Evolutionary conservation across 139 green algal species (phyloP).

Genomic region (Desmodesmus armatus): DNA sequence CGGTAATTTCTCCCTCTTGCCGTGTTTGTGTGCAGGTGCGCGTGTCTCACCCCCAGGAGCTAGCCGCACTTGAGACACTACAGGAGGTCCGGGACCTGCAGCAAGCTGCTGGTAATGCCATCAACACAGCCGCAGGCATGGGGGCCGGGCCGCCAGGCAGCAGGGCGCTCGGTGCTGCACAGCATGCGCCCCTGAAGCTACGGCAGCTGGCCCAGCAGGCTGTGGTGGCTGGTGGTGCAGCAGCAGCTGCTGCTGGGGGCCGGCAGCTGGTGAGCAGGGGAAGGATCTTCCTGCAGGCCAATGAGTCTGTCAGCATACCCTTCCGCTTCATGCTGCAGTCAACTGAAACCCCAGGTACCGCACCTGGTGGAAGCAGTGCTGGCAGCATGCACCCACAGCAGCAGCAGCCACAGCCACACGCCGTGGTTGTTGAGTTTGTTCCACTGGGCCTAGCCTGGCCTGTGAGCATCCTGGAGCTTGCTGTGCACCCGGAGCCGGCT

Average conservation of each 20-base stretch:
- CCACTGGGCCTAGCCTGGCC: conserved; percentile 53
- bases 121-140: not conserved
- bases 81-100: conserved; percentile 61
- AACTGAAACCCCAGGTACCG: too few species aligned
- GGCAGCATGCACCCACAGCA: not conserved
- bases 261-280: conserved; percentile 8
- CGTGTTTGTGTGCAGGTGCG: too few species aligned
- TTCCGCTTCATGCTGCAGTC: conserved; percentile 3
- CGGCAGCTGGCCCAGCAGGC: conserved; percentile 55
- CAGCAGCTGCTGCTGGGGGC: conserved; percentile 23
- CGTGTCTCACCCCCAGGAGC: conserved; percentile 52
- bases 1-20: too few species aligned
- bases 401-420: not conserved
- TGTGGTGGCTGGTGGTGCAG: conserved; percentile 33
- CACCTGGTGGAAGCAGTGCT: not conserved
- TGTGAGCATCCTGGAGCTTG: conserved; percentile 66
- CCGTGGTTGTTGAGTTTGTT: conserved; percentile 54
- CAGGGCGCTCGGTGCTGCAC: too few species aligned
- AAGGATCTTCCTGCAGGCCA: conserved; percentile 18
- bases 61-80: conserved; percentile 48
- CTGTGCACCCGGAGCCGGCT: conserved; percentile 56
- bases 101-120: conserved; percentile 54
- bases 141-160: too few species aligned
- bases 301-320: conserved; percentile 12
- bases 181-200: conserved; percentile 57